Conservation (phyloP, 1,284 basidiomycete species). For the Blastosporella zonata region DNA sequence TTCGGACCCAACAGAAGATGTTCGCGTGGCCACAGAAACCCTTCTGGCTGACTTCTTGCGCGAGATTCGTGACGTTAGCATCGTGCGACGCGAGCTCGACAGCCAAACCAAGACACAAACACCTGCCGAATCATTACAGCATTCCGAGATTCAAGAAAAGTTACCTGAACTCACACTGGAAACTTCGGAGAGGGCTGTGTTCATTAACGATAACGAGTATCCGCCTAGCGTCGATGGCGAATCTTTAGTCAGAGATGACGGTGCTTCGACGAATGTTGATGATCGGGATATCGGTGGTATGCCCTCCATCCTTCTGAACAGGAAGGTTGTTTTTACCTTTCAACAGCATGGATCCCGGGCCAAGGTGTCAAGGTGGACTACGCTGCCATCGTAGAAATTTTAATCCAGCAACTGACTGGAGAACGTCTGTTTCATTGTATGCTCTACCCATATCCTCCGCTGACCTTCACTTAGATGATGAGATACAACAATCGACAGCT, state of each 20-base stretch:
- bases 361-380: constrained; percentile 93
- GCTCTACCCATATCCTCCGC: not conserved
- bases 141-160: constrained; percentile 42
- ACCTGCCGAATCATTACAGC: constrained; percentile 38
- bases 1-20: constrained; percentile 93
- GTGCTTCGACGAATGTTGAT: constrained; percentile 44
- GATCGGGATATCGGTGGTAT: constrained; percentile 64
- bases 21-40: constrained; percentile 89
- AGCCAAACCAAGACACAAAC: constrained; percentile 48
- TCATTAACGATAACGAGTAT: constrained; percentile 55
- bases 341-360: constrained; percentile 83
- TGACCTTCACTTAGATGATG: constrained; percentile 59
- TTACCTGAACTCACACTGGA: constrained; percentile 48
- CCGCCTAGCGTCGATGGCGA: constrained; percentile 43
- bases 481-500: constrained; percentile 86
- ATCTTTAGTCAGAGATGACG: constrained; percentile 39
- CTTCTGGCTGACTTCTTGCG: constrained; percentile 90
- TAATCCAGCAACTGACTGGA: constrained; percentile 85
- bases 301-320: constrained; percentile 16
- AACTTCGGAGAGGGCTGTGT: constrained; percentile 47
- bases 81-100: constrained; percentile 62
- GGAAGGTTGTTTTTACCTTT: constrained; percentile 3
- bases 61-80: constrained; percentile 86
- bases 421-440: constrained; percentile 60
- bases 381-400: constrained; percentile 89